phyloP scores from a whole-genome alignment of 768 basidiomycete species.

The Suillus bovinus region DNA sequence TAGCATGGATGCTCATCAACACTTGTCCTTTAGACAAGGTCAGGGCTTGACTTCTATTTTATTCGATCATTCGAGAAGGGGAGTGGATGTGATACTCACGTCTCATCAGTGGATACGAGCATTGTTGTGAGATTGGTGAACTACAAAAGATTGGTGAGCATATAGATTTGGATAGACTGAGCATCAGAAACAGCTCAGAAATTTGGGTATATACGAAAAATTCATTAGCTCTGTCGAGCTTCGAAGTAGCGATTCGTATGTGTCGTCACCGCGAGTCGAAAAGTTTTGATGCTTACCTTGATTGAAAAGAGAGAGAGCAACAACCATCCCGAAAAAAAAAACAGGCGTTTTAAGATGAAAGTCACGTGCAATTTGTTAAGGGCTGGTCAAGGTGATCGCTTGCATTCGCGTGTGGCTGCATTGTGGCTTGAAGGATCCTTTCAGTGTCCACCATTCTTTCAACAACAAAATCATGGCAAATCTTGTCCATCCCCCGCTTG shows the following conservation, averaged over 20 bases:
- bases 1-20: conserved; percentile 89
- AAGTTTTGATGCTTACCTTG: conserved; percentile 35
- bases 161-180: background rate
- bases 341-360: conserved; percentile 11
- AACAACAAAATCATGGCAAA: conserved; percentile 59
- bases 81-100: conserved; percentile 37
- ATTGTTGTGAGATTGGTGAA: background rate
- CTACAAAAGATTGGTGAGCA: conserved; percentile 8
- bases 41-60: conserved; percentile 93
- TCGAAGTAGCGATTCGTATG: conserved; percentile 88
- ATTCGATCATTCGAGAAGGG: conserved; percentile 52
- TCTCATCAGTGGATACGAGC: background rate
- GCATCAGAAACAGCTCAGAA: conserved; percentile 58
- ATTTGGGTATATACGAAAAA: conserved; percentile 84
- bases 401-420: conserved; percentile 2
- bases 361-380: conserved; percentile 37
- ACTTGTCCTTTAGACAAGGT: conserved; percentile 70
- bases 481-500: conserved; percentile 64
- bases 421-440: conserved; percentile 13
- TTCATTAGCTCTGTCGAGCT: conserved; percentile 66
- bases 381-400: conserved; percentile 29
- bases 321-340: conserved; percentile 12
- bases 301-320: conserved; percentile 13
- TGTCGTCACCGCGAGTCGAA: conserved; percentile 55
- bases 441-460: conserved; percentile 17